phyloP scores from a whole-genome alignment of 176 grass and related monocot genomes.

The Coix lacrymajobi region DNA sequence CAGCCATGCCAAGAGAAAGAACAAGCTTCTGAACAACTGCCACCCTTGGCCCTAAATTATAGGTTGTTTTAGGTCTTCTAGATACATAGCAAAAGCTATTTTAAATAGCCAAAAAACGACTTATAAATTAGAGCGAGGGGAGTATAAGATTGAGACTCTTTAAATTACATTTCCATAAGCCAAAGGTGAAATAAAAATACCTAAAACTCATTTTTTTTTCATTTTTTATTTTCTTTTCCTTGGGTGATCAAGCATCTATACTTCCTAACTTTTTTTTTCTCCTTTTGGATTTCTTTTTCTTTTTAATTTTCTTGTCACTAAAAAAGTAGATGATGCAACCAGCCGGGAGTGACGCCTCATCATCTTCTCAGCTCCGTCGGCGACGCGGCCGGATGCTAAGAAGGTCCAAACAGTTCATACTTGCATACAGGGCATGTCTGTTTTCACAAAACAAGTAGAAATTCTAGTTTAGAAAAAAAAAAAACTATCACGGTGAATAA shows the following conservation, averaged over 20 bases:
- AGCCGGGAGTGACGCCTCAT: neutral
- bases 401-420: conserved; percentile 70
- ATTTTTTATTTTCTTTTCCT: neutral
- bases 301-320: neutral
- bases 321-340: neutral
- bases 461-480: neutral
- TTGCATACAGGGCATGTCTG: conserved; percentile 88
- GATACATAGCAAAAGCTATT: too few species aligned
- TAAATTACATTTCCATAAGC: neutral
- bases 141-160: neutral
- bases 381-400: neutral
- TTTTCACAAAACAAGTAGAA: conserved; percentile 11
- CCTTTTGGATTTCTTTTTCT: neutral
- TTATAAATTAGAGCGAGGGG: too few species aligned
- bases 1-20: neutral
- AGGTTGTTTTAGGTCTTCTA: too few species aligned
- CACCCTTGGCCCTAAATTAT: too few species aligned
- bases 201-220: neutral
- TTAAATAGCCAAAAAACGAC: too few species aligned
- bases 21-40: too few species aligned
- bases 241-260: neutral
- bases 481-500: neutral
- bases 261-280: neutral
- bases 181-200: neutral
- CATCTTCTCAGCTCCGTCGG: neutral